Evolutionary conservation across 305 asterid species (phyloP).

Genomic region (Striga hermonthica): DNA sequence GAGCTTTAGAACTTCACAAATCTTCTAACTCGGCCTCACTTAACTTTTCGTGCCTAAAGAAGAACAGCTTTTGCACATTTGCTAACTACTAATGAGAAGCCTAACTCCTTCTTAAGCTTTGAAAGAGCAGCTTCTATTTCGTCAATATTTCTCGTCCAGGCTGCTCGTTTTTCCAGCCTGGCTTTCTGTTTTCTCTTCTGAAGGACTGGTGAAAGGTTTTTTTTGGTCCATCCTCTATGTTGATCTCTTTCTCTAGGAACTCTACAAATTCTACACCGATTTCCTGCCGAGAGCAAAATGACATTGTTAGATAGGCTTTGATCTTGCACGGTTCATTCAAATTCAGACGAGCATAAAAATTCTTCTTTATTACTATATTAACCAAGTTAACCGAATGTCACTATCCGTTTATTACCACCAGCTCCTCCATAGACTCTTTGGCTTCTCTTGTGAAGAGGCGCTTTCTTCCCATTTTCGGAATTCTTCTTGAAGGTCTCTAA

Average conservation of each 20-base stretch:
- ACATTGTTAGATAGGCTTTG: too few species aligned
- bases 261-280: conserved; percentile 87
- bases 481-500: conserved; percentile 90
- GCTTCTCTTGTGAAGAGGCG: conserved; percentile 66
- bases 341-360: neutral
- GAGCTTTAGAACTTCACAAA: too few species aligned
- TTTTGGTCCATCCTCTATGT: conserved; percentile 53
- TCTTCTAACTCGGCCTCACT: too few species aligned
- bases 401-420: conserved; percentile 52
- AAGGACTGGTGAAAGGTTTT: conserved; percentile 29
- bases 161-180: conserved; percentile 40
- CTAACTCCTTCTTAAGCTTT: conserved; percentile 68
- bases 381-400: conserved; percentile 7
- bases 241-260: conserved; percentile 86
- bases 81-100: conserved; percentile 39
- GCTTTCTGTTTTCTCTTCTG: conserved; percentile 32
- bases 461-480: conserved; percentile 82
- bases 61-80: too few species aligned
- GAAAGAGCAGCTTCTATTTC: conserved; percentile 85
- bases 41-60: too few species aligned
- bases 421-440: conserved; percentile 93
- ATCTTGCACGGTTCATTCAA: neutral
- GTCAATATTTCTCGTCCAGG: conserved; percentile 54
- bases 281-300: conserved; percentile 45
- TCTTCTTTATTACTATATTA: neutral